phyloP scores from a whole-genome alignment of 371 early-diverging fungal genomes.

The Rhizomucor miehei region DNA sequence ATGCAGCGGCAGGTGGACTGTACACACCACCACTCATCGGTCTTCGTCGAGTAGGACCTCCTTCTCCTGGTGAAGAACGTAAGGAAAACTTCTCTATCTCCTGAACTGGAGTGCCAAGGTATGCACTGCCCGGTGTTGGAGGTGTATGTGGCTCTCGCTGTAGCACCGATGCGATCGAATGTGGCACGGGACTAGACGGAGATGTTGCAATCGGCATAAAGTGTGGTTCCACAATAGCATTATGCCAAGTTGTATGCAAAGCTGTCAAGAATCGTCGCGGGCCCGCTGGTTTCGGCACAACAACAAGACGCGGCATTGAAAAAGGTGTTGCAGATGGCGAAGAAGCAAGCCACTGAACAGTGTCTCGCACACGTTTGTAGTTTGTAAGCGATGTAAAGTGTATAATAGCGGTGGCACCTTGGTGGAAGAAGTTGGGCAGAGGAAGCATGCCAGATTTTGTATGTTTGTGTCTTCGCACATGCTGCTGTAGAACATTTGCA shows the following conservation, averaged over 20 bases:
- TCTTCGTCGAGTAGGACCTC: slow-evolving; percentile 6
- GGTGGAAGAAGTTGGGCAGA: slow-evolving; percentile 17
- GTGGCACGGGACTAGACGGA: slow-evolving; percentile 36
- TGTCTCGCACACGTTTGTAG: slow-evolving; percentile 58
- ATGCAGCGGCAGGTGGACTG: slow-evolving; percentile 9
- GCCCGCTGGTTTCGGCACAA: slow-evolving; percentile 70
- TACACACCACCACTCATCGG: slow-evolving; percentile 12
- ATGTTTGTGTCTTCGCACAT: slow-evolving; percentile 28
- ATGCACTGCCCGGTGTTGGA: slow-evolving; percentile 12
- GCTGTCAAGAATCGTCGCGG: slow-evolving; percentile 65
- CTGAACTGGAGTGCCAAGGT: slow-evolving; percentile 8
- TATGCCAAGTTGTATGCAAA: slow-evolving; percentile 59
- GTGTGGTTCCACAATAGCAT: slow-evolving; percentile 54
- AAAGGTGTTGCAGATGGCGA: slow-evolving; percentile 6
- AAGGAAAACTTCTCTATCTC: slow-evolving; percentile 5
- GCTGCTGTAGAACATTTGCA: slow-evolving; percentile 11
- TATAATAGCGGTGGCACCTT: slow-evolving; percentile 51
- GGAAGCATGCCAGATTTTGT: slow-evolving; percentile 18
- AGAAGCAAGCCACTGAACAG: slow-evolving; percentile 35
- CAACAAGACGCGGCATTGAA: slow-evolving; percentile 55
- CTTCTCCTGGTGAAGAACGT: slow-evolving; percentile 13
- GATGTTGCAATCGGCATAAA: slow-evolving; percentile 67
- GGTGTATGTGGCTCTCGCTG: slow-evolving; percentile 12
- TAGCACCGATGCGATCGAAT: slow-evolving; percentile 10
- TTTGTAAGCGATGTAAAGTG: slow-evolving; percentile 59